These are phyloP conservation scores for Ilyonectria robusta DNA, from an alignment of 2,329 filamentous ascomycete genomes.

Conservation along the genomic window DNA sequence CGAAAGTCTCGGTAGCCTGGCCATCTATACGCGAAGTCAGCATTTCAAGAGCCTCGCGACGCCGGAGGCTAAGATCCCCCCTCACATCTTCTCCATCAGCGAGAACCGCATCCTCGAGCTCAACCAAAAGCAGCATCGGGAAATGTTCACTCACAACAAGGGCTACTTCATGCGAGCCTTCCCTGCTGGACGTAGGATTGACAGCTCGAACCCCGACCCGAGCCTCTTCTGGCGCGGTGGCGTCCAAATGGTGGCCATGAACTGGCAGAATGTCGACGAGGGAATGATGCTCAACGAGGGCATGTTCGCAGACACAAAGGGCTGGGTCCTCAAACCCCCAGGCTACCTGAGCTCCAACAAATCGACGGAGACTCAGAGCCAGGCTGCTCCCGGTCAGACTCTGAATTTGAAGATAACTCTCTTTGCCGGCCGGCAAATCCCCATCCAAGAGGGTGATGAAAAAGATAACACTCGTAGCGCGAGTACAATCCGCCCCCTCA, in stretches of 20 bases:
- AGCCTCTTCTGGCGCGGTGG: constrained; percentile 92
- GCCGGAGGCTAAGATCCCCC: constrained; percentile 70
- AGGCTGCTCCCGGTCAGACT: constrained; percentile 63
- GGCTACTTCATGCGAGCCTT: constrained; percentile 93
- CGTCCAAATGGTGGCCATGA: constrained; percentile 97
- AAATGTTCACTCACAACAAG: constrained; percentile 90
- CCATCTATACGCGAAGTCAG: constrained; percentile 89
- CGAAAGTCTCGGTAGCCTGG: constrained; percentile 79
- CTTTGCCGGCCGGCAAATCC: constrained; percentile 81
- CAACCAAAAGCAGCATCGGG: constrained; percentile 74
- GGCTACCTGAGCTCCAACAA: constrained; percentile 74
- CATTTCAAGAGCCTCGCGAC: constrained; percentile 82
- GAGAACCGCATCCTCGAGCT: constrained; percentile 80
- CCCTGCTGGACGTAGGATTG: constrained; percentile 82
- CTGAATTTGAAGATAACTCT: constrained; percentile 81
- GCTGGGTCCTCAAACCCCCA: constrained; percentile 88
- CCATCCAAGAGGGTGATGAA: constrained; percentile 50
- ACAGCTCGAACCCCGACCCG: constrained; percentile 95
- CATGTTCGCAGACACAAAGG: constrained; percentile 91
- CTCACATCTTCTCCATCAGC: constrained; percentile 89
- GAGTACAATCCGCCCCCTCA: constrained; percentile 73
- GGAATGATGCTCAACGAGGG: constrained; percentile 97
- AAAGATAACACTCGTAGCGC: constrained; percentile 49
- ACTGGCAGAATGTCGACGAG: constrained; percentile 96
- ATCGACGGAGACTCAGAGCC: constrained; percentile 57